Conservation (phyloP, 202 grass and related monocot genomes). For the Panicum virgatum region DNA sequence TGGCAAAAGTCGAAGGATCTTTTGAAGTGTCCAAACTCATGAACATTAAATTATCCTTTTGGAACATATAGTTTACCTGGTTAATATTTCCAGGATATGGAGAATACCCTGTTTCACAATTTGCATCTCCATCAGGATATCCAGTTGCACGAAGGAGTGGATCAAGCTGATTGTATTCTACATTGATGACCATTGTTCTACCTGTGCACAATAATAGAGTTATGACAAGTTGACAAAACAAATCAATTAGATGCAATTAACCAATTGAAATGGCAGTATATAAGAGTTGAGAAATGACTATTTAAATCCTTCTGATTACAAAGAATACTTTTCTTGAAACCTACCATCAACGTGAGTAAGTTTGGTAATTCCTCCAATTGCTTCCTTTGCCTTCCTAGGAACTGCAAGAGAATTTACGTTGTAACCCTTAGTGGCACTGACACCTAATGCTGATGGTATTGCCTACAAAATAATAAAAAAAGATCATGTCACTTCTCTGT, state of each 20-base stretch:
- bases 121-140: constrained; percentile 91
- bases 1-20: neutral
- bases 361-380: constrained; percentile 98
- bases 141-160: constrained; percentile 88
- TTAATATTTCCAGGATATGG: constrained; percentile 99
- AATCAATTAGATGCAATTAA: neutral
- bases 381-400: constrained; percentile 94
- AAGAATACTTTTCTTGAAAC: neutral
- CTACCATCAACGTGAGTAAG: constrained; percentile 89
- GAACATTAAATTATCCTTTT: neutral
- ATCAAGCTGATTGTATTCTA: constrained; percentile 99
- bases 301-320: neutral
- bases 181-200: constrained; percentile 96
- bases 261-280: neutral
- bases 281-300: neutral
- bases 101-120: constrained; percentile 86
- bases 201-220: constrained; percentile 48
- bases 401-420: constrained; percentile 96
- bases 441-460: constrained; percentile 94
- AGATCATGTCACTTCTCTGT: neutral
- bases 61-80: constrained; percentile 54
- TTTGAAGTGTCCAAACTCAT: neutral
- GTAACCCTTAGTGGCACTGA: constrained; percentile 85
- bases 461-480: constrained; percentile 51
- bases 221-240: constrained; percentile 16